Conservation (phyloP, 805 yeast species). For the Lipomyces starkeyi region DNA sequence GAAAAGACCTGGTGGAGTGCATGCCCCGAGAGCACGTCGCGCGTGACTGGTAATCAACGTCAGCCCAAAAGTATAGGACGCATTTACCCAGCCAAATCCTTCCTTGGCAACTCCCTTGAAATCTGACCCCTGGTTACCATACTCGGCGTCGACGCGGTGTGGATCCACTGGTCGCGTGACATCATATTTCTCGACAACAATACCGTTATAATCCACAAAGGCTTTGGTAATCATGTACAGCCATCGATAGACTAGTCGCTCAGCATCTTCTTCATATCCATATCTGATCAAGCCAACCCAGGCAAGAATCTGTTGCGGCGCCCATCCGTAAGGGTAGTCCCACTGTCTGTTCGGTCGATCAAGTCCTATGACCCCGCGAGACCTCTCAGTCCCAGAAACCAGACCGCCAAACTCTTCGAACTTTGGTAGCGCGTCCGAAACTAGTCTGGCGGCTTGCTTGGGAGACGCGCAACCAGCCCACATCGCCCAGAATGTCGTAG, state of each 20-base stretch:
- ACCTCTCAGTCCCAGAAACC: slow-evolving; percentile 77
- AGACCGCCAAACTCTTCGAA: slow-evolving; percentile 90
- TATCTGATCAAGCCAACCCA: slow-evolving; percentile 86
- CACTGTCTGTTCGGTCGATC: slow-evolving; percentile 90
- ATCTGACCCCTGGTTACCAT: slow-evolving; percentile 94
- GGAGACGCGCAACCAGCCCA: slow-evolving; percentile 77
- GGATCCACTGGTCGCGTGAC: slow-evolving; percentile 84
- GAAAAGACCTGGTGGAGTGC: slow-evolving; percentile 73
- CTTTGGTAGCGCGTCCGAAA: slow-evolving; percentile 62
- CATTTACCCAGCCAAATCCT: slow-evolving; percentile 98
- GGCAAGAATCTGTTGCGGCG: slow-evolving; percentile 94
- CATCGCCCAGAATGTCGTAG: slow-evolving; percentile 89
- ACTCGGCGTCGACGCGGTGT: slow-evolving; percentile 92
- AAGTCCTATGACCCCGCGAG: slow-evolving; percentile 73
- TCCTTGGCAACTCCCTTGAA: slow-evolving; percentile 92
- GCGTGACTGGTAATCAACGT: slow-evolving; percentile 69
- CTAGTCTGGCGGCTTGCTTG: slow-evolving; percentile 71
- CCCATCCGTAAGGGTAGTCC: slow-evolving; percentile 99
- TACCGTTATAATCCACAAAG: slow-evolving; percentile 90
- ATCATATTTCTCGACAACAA: slow-evolving; percentile 93
- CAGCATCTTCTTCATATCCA: slow-evolving; percentile 67
- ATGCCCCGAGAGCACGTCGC: slow-evolving; percentile 76
- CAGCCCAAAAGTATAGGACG: slow-evolving; percentile 78
- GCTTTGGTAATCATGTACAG: slow-evolving; percentile 85
- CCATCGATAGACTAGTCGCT: slow-evolving; percentile 85